A percentile compares a stretch with the other conserved stretches of the same genome.
Conservation (phyloP, 208 protist species). For the Trypanosoma rangeli region DNA sequence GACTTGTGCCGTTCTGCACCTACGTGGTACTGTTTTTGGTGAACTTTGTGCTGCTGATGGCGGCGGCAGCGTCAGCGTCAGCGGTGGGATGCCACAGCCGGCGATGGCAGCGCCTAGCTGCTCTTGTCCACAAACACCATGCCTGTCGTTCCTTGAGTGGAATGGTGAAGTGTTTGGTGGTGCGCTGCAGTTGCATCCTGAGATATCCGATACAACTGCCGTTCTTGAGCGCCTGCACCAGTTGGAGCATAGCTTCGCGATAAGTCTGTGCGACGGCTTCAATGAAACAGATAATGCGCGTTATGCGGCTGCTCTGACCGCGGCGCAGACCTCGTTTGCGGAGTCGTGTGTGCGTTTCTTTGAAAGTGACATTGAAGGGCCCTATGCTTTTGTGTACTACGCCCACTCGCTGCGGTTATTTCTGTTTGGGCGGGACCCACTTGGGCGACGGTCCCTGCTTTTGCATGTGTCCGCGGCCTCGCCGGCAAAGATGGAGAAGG, state of each 20-base stretch:
- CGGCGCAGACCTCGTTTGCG: slow-evolving; percentile 57
- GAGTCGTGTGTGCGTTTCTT: slow-evolving; percentile 57
- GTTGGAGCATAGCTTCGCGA: slow-evolving; percentile 48
- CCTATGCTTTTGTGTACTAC: slow-evolving; percentile 86
- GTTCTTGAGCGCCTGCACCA: slow-evolving; percentile 56
- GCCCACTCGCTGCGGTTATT: slow-evolving; percentile 54
- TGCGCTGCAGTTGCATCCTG: slow-evolving; percentile 50
- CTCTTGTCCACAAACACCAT: background rate
- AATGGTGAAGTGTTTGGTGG: slow-evolving; percentile 90
- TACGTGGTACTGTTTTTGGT: slow-evolving; percentile 50
- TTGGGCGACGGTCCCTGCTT: slow-evolving; percentile 87
- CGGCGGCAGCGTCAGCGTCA: background rate
- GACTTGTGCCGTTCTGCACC: slow-evolving; percentile 58
- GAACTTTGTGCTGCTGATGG: background rate
- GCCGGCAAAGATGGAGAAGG: background rate
- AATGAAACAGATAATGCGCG: background rate
- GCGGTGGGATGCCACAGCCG: slow-evolving; percentile 51
- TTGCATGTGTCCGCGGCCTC: slow-evolving; percentile 33
- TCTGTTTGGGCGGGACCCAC: slow-evolving; percentile 86
- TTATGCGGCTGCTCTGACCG: slow-evolving; percentile 16
- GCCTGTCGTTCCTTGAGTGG: slow-evolving; percentile 66
- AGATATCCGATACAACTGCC: slow-evolving; percentile 72
- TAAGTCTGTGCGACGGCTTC: background rate
- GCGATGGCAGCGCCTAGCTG: slow-evolving; percentile 37
- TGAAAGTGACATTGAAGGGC: slow-evolving; percentile 73